These are phyloP conservation scores for Fusarium sp. DNA, from an alignment of 2,329 filamentous ascomycete species.

Conservation along the genomic window DNA sequence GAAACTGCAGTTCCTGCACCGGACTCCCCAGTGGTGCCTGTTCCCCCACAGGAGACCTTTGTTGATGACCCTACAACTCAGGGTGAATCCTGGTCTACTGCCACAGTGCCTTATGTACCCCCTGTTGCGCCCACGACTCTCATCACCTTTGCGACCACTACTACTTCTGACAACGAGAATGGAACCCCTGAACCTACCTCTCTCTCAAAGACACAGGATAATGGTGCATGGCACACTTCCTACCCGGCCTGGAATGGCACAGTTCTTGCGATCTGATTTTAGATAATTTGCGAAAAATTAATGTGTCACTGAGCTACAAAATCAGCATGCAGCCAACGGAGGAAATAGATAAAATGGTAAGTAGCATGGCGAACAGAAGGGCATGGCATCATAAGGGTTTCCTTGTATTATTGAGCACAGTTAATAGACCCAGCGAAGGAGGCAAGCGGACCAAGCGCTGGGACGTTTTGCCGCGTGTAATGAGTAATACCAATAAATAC, in stretches of 20 bases:
- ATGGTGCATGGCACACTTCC: conserved; percentile 62
- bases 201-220: conserved; percentile 53
- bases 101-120: conserved; percentile 8
- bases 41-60: conserved; percentile 22
- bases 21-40: conserved; percentile 7
- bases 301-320: conserved; percentile 6
- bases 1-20: conserved; percentile 15
- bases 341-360: conserved; percentile 8
- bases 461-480: conserved; percentile 51
- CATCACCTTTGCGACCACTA: conserved; percentile 25
- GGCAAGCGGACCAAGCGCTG: conserved; percentile 58
- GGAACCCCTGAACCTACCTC: conserved; percentile 28
- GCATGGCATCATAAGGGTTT: conserved; percentile 21
- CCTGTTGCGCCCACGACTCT: conserved; percentile 32
- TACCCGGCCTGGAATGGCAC: conserved; percentile 62
- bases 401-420: conserved; percentile 24
- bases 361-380: conserved; percentile 26
- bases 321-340: neutral
- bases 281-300: conserved; percentile 21
- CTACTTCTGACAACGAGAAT: conserved; percentile 18
- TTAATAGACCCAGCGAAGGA: conserved; percentile 38
- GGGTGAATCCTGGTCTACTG: conserved; percentile 21
- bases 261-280: conserved; percentile 15
- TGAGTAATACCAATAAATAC: conserved; percentile 43
- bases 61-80: conserved; percentile 9